A percentile compares a stretch with the other conserved stretches of the same genome.
These are phyloP conservation scores for Daldinia sp. DNA, from an alignment of 2,329 filamentous ascomycete genomes.

Conservation along the genomic window DNA sequence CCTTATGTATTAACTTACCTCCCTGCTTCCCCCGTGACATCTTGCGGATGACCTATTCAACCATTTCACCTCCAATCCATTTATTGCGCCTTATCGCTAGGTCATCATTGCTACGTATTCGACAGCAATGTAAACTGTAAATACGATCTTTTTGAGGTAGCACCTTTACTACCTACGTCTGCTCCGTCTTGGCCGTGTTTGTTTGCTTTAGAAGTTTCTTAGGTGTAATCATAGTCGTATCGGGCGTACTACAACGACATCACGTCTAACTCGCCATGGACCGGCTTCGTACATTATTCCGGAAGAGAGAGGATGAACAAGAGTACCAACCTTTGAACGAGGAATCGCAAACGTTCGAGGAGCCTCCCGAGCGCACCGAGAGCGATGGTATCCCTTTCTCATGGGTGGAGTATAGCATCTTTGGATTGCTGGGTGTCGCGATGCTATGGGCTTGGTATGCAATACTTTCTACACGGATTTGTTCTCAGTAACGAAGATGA, in stretches of 20 bases:
- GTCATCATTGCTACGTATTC: slow-evolving; percentile 5
- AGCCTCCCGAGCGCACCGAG: slow-evolving; percentile 45
- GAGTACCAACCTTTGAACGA: slow-evolving; percentile 54
- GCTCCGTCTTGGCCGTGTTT: slow-evolving; percentile 7
- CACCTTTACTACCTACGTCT: slow-evolving; percentile 20
- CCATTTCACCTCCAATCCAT: slow-evolving; percentile 17
- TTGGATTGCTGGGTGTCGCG: slow-evolving; percentile 85
- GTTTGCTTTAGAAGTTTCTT: slow-evolving; percentile 1
- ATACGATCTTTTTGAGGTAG: slow-evolving; percentile 23
- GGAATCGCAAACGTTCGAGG: slow-evolving; percentile 41
- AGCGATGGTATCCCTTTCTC: slow-evolving; percentile 73
- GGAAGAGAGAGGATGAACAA: slow-evolving; percentile 50
- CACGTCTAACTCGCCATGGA: slow-evolving; percentile 51
- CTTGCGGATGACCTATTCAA: slow-evolving; percentile 29
- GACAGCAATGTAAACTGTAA: slow-evolving; percentile 26
- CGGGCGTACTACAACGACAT: slow-evolving; percentile 2
- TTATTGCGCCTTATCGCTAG: slow-evolving; percentile 13
- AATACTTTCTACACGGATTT: slow-evolving; percentile 8
- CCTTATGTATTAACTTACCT: slow-evolving; percentile 9
- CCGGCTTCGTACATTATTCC: slow-evolving; percentile 55
- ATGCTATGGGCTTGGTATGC: slow-evolving; percentile 98
- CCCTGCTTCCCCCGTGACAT: slow-evolving; percentile 35
- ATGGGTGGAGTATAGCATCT: slow-evolving; percentile 87
- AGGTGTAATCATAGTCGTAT: slow-evolving; percentile 13
- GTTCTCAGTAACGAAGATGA: slow-evolving; percentile 8